Evolutionary conservation across 257 asterid genomes (phyloP).

Genomic region (Buddleja alternifolia): DNA sequence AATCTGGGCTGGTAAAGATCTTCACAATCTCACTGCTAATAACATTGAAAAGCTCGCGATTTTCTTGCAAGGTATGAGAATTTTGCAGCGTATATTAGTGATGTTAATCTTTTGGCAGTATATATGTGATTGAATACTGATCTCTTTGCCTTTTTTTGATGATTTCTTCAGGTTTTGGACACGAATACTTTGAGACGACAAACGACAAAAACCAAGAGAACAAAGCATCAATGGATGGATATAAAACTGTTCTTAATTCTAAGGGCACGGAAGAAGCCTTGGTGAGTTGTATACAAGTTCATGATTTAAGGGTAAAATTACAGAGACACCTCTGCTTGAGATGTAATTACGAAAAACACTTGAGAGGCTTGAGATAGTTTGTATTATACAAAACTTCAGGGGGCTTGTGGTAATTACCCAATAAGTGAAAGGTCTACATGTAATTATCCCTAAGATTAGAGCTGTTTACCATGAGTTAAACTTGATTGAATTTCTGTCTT

Average conservation of each 20-base stretch:
- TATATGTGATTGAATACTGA: too few species aligned
- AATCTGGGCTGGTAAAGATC: slow-evolving; percentile 36
- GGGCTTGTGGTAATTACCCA: too few species aligned
- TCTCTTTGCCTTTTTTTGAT: too few species aligned
- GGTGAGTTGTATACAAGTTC: slow-evolving; percentile 16
- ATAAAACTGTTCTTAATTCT: slow-evolving; percentile 23
- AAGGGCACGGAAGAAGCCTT: slow-evolving; percentile 31
- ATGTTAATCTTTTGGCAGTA: too few species aligned
- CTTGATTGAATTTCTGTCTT: neutral
- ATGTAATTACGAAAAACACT: too few species aligned
- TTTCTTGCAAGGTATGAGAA: slow-evolving; percentile 35
- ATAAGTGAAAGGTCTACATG: too few species aligned
- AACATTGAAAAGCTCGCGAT: slow-evolving; percentile 34
- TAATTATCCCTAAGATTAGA: neutral
- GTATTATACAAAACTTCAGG: too few species aligned
- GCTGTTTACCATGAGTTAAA: neutral
- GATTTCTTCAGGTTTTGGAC: slow-evolving; percentile 27
- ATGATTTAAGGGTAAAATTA: neutral
- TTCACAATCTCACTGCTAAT: slow-evolving; percentile 32
- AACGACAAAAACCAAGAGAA: slow-evolving; percentile 1
- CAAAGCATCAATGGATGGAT: slow-evolving; percentile 14
- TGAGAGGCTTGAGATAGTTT: too few species aligned
- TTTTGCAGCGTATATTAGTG: neutral
- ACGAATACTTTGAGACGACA: slow-evolving; percentile 21
- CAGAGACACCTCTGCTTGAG: too few species aligned